Percentiles rank a stretch among this genome's conserved stretches.
These are phyloP conservation scores for Xerocomellus dryophilus DNA, from an alignment of 768 basidiomycete species.

Conservation along the genomic window DNA sequence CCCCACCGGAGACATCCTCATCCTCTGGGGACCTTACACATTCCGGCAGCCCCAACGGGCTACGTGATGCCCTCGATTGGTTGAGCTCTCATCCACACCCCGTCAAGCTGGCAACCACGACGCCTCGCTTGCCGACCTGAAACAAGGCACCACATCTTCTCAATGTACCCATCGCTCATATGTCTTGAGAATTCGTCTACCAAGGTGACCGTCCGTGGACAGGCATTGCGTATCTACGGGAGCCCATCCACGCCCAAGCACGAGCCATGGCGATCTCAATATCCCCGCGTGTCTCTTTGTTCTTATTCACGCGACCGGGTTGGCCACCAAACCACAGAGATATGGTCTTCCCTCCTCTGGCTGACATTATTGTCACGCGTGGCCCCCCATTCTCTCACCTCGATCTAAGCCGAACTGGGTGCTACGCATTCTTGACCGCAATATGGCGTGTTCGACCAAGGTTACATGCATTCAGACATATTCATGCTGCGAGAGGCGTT, in stretches of 20 bases:
- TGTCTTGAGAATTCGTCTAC: conserved; percentile 8
- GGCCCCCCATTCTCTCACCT: too few species aligned
- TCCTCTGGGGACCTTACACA: conserved; percentile 8
- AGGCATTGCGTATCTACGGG: conserved; percentile 4
- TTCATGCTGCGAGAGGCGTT: too few species aligned
- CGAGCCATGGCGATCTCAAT: conserved; percentile 8
- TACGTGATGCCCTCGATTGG: conserved; percentile 9
- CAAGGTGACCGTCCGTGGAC: conserved; percentile 5
- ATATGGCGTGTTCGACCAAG: too few species aligned
- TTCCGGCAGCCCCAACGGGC: not conserved
- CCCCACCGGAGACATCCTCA: conserved; percentile 4
- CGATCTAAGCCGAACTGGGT: too few species aligned
- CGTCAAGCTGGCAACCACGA: conserved; percentile 13
- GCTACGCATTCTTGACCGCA: too few species aligned
- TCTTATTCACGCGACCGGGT: too few species aligned
- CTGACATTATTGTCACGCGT: too few species aligned
- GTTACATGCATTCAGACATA: too few species aligned
- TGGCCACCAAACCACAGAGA: too few species aligned
- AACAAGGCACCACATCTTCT: not conserved
- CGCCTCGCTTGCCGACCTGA: conserved; percentile 1
- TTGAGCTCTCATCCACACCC: conserved; percentile 8
- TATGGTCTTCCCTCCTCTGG: too few species aligned
- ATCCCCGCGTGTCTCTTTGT: not conserved
- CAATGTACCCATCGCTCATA: conserved; percentile 1
- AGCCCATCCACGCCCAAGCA: conserved; percentile 10